A percentile compares a stretch with the other conserved stretches of the same genome.
phyloP scores from a whole-genome alignment of 257 asterid genomes.

The Lavandula angustifolia region DNA sequence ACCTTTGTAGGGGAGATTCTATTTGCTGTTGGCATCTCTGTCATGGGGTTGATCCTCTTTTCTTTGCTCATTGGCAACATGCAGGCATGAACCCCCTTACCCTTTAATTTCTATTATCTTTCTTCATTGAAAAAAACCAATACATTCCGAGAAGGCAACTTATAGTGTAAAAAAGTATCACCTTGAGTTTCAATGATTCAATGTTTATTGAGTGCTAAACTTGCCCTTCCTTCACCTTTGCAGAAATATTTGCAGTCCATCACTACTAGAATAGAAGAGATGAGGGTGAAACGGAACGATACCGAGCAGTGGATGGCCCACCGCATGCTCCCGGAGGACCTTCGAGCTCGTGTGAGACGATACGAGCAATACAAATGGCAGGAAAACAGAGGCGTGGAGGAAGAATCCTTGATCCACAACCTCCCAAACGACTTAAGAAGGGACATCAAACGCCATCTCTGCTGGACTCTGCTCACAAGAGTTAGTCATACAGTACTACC shows the following conservation, averaged over 20 bases:
- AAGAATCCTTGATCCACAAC: constrained; percentile 54
- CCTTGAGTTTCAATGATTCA: too few relatives aligned
- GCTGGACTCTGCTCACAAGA: constrained; percentile 60
- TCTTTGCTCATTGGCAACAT: constrained; percentile 51
- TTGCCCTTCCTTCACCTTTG: not conserved
- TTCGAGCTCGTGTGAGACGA: constrained; percentile 40
- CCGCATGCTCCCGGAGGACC: constrained; percentile 46
- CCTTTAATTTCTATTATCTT: too few relatives aligned
- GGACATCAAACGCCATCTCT: constrained; percentile 68
- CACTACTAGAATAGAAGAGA: constrained; percentile 41
- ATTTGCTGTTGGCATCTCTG: constrained; percentile 42
- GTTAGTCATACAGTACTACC: too few relatives aligned
- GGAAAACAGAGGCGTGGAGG: constrained; percentile 68
- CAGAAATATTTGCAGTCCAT: constrained; percentile 48
- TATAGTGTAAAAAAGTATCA: too few relatives aligned
- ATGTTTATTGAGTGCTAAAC: too few relatives aligned
- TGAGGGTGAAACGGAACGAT: constrained; percentile 43
- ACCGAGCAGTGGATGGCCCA: constrained; percentile 56
- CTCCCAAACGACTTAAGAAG: constrained; percentile 70
- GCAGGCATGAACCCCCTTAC: constrained; percentile 32
- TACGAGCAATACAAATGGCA: constrained; percentile 61
- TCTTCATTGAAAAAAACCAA: too few relatives aligned
- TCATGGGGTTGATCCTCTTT: constrained; percentile 44
- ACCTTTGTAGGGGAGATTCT: constrained; percentile 43
- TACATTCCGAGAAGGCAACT: too few relatives aligned